Conservation (phyloP, 2,329 filamentous ascomycete genomes). For the Claviceps quebecensis region DNA sequence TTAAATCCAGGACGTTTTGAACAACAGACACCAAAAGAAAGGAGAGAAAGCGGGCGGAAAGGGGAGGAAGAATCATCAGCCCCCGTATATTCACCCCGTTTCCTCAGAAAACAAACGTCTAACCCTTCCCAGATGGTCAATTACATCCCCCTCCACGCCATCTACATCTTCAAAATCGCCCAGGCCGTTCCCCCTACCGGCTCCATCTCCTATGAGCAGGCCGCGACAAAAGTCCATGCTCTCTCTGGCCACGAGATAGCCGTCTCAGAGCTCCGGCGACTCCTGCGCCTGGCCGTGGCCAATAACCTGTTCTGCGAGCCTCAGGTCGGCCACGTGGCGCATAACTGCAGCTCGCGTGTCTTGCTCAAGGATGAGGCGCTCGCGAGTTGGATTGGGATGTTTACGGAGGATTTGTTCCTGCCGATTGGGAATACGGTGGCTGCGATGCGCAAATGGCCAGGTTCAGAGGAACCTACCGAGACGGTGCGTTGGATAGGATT, state of each 20-base stretch:
- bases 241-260: constrained; percentile 22
- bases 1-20: constrained; percentile 5
- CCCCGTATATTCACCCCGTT: background rate
- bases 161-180: constrained; percentile 18
- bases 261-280: constrained; percentile 17
- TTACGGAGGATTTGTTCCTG: constrained; percentile 16
- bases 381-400: constrained; percentile 19
- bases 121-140: constrained; percentile 10
- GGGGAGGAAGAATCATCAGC: background rate
- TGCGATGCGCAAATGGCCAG: constrained; percentile 23
- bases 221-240: constrained; percentile 15
- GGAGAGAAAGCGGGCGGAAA: background rate
- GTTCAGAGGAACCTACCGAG: constrained; percentile 20
- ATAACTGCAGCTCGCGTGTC: constrained; percentile 21
- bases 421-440: constrained; percentile 17
- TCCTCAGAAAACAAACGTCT: background rate
- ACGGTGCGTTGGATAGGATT: constrained; percentile 9
- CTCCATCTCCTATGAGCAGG: constrained; percentile 15
- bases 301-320: constrained; percentile 27
- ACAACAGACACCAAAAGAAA: background rate
- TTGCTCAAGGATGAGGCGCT: constrained; percentile 16
- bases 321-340: constrained; percentile 21
- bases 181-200: constrained; percentile 15
- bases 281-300: constrained; percentile 25
- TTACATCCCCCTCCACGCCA: constrained; percentile 16